Base-by-base conservation (phyloP, 768 basidiomycete genomes). In the Lepiota venenata region DNA sequence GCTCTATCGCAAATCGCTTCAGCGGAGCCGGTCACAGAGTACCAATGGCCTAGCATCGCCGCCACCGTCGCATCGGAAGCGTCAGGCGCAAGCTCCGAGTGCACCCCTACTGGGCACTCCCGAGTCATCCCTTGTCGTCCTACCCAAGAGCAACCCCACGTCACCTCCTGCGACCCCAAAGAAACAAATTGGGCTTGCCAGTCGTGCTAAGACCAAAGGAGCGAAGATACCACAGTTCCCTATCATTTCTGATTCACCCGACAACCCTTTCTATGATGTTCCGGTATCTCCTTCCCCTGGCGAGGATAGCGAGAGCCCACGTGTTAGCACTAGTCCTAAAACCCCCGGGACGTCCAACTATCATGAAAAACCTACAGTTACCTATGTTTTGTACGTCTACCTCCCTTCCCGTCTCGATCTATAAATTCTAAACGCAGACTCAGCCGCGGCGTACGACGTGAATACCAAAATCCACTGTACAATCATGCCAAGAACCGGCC, bases 311-410 rank as follows among this genome's bases (percentile, higher is more conserved):
- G 68, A 71, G 6, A 68, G 70, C 11, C 66, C 62, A 21, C 71
- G 70, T 9, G 66, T 68, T 25, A 69, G 62, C 47, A 50, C 62
- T 3, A 64, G 67, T 21, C 63, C 67, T 21, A 52, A 64, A 20
- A 65, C 63, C 60, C 68, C 71, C n/a, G 55, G 62, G 15, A 74
- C 75, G 0, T 78, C 80, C 12, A 32, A 32, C 32, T 69, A 66
- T 41, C 69, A 76, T 32, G 87, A 88, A 64, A 78, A 77, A 60
- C 83, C 84, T 0, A 87, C 78, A 2, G 70, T 89, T 48, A 82
- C 81, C 22, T 86, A 85, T 62, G 88, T 90, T 44, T 89, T 89
- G 87, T 89, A 66, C 62, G 86, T 80, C 3, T 36, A 21, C 25
- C 10, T 18, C 76, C 16, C 35, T 36, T 37, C 22, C 48, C 32